Base-by-base conservation (phyloP, 2,329 filamentous ascomycete species). In the Huntiella savannae region DNA sequence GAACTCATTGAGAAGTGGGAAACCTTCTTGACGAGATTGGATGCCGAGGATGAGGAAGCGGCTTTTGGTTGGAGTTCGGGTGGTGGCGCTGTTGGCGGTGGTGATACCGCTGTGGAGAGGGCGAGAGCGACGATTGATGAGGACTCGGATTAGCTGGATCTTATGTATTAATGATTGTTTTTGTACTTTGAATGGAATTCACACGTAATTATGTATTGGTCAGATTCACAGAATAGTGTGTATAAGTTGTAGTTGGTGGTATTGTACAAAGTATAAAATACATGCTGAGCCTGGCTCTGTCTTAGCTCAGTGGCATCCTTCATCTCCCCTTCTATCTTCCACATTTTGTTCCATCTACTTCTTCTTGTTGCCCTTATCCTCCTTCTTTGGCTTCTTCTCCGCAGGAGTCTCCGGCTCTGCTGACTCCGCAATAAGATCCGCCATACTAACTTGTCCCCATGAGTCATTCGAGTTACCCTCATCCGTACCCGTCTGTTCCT, bases 1-100 rank as follows among this genome's bases (percentile, higher is more conserved):
- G 91, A 98, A 79, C 62, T 75, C 52, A 77, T 78, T 56, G 91
- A 98, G 63, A 79, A 96, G 52, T 98, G 91, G 91, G 91, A 98
- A 64, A 96, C 91, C 0, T 98, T 94, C 67, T 70, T 98, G 45
- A 79, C 96, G 71, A 91, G 95, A 60, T 69, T 98, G 38, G 91
- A 98, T 59, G 82, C 85, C 6, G 88, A 94, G 55, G 88, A 96
- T 50, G 85, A 93, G 53, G 84, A 78, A 51, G 69, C 71, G 3
- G 71, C 70, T 8, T 79, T 79, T 56, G 79, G 79, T 59, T 69
- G 71, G 48, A 73, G 75, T 4, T 74, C 75, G 3, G 69, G 76
- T n/a, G 67, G 71, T 53, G 65, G 71, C 51, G 54, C 62, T 19
- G 56, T 62, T 33, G 71, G 71, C 60, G 60, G 64, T 38, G 72